These are phyloP conservation scores for Rhizophagus prolifer DNA, from an alignment of 192 early-diverging fungal genomes.

Conservation along the genomic window DNA sequence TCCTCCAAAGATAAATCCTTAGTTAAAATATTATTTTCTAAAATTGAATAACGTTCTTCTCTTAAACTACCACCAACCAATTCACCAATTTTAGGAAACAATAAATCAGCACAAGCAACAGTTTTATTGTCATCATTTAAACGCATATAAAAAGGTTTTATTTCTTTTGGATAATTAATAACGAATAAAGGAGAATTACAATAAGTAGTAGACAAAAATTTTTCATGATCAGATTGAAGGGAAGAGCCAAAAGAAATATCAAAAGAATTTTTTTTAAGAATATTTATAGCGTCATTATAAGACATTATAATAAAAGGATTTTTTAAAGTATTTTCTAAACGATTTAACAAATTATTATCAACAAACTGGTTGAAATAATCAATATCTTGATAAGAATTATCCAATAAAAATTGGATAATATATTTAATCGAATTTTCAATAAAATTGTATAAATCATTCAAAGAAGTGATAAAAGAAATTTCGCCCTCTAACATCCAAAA, in stretches of 20 bases:
- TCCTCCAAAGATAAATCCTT: slow-evolving; percentile 61
- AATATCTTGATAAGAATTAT: slow-evolving; percentile 56
- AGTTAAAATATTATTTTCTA: slow-evolving; percentile 52
- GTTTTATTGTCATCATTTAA: slow-evolving; percentile 53
- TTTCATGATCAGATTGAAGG: slow-evolving; percentile 86
- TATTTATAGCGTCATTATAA: slow-evolving; percentile 77
- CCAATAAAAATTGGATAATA: slow-evolving; percentile 55
- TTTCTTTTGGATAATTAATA: slow-evolving; percentile 75
- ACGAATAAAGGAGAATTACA: slow-evolving; percentile 83
- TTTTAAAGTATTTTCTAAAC: slow-evolving; percentile 39
- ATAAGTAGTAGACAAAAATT: slow-evolving; percentile 67
- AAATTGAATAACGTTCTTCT: slow-evolving; percentile 62
- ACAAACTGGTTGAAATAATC: slow-evolving; percentile 59
- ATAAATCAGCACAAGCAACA: slow-evolving; percentile 80
- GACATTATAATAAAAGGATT: slow-evolving; percentile 69
- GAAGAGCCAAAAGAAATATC: slow-evolving; percentile 62
- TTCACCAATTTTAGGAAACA: slow-evolving; percentile 84
- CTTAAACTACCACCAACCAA: slow-evolving; percentile 82
- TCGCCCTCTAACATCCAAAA: slow-evolving; percentile 97
- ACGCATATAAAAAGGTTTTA: slow-evolving; percentile 93
- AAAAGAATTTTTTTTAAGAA: slow-evolving; percentile 64
- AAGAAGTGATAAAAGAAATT: slow-evolving; percentile 64
- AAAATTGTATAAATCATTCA: slow-evolving; percentile 66
- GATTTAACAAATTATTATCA: slow-evolving; percentile 46
- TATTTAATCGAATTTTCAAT: slow-evolving; percentile 64